Base-by-base conservation (phyloP, 208 protist genomes). In the Vickermania spadyakhi region DNA sequence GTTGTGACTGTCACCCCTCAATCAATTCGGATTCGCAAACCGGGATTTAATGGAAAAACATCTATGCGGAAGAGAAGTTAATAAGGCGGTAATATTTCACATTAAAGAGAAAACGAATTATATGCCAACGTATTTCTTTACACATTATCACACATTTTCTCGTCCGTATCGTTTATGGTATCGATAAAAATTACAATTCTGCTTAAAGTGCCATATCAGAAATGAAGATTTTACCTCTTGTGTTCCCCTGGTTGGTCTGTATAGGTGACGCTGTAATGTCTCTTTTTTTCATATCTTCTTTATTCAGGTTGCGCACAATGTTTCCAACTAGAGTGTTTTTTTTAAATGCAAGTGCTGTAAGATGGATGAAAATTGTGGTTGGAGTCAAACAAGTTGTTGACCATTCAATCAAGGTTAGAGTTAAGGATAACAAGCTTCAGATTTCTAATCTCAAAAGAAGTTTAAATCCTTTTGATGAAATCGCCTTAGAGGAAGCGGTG, bases 401-500 rank as follows among this genome's bases (percentile, higher is more conserved):
- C 77, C 98, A 98, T 76, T 93, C 86, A 18, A 93, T 98, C 4
- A 98, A 97, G 68, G 84, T 98, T 21, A 80, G 97, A 52, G 96
- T 99, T 2, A 96, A 94, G 69, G 72, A 96, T 54, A 97, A 98
- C 73, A 93, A 96, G 57, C 84, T 98, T 25, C 96, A 97, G 62
- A 97, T 79, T 5, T 81, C 79, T 51, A 93, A 92, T 67, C 84
- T 97, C 11, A 99, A 98, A 68, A 97, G 97, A 86, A 90, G 77
- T 51, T 96, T 98, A 62, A 99, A 99, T 72, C 97, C 97, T 18
- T 98, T 98, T 62, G 91, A 97, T 69, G 95, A 98, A 52, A 98
- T 98, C 63, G 96, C 94, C 23, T 81, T 96, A 26, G 96, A 98
- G 69, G 96, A 98, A 73, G 96, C 94, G 18, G 84, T 98, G 25